Percentiles rank a stretch among this genome's conserved stretches.
Evolutionary conservation across 306 rosid genomes (phyloP).

Genomic region (Echinosophora koreensis): DNA sequence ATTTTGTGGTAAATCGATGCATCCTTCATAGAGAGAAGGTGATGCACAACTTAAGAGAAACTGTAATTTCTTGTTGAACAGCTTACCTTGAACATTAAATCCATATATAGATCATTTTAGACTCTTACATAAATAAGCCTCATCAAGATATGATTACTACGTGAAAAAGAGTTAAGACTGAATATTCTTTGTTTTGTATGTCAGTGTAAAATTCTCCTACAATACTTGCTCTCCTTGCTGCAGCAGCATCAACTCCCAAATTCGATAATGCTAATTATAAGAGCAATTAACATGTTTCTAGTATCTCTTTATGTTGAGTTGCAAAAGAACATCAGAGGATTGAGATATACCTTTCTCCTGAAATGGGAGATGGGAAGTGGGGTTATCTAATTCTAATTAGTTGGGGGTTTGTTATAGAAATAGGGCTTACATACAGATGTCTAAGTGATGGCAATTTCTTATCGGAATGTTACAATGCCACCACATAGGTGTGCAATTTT

Average conservation of each 20-base stretch:
- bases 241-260: not conserved
- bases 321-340: not conserved
- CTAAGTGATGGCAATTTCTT: not conserved
- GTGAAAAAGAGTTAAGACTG: not conserved
- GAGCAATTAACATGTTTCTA: not conserved
- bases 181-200: not conserved
- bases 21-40: not conserved
- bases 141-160: not conserved
- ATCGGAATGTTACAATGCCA: not conserved
- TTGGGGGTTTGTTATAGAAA: not conserved
- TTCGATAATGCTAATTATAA: conserved; percentile 26
- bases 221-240: not conserved
- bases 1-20: conserved; percentile 17
- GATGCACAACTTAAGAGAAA: not conserved
- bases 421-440: not conserved
- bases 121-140: not conserved
- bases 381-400: conserved; percentile 6
- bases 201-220: not conserved
- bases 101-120: not conserved
- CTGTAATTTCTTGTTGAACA: not conserved
- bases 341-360: not conserved
- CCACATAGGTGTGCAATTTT: not conserved
- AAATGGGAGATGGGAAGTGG: not conserved
- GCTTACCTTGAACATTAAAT: not conserved
- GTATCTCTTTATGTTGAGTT: conserved; percentile 3